Conservation (phyloP, 768 basidiomycete genomes). For the Xanthoconium purpureum region DNA sequence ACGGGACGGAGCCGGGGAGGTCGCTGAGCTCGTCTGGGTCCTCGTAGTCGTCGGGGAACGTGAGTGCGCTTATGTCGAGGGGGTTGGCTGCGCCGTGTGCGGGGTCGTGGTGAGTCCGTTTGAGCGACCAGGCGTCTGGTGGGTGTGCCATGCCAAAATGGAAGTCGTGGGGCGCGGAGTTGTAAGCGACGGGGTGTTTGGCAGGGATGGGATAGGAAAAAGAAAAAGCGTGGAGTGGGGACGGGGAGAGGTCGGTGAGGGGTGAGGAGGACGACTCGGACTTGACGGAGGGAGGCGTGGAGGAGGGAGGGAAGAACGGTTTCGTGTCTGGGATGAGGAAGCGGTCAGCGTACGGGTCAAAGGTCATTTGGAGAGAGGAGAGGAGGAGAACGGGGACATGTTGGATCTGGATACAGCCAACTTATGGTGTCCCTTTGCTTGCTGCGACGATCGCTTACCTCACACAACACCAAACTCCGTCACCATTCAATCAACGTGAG, state of each 20-base stretch:
- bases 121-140: conserved; percentile 24
- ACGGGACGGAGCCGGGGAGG: conserved; percentile 30
- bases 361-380: conserved; percentile 16
- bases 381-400: not conserved
- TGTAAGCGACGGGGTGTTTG: not conserved
- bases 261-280: conserved; percentile 28
- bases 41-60: conserved; percentile 63
- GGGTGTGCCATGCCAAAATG: conserved; percentile 30
- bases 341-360: conserved; percentile 23
- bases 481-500: not conserved
- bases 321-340: conserved; percentile 14
- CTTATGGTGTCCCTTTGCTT: conserved; percentile 10
- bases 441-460: not conserved
- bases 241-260: conserved; percentile 20
- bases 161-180: conserved; percentile 5
- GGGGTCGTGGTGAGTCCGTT: conserved; percentile 12
- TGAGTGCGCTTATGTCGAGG: conserved; percentile 33
- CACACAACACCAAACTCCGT: not conserved
- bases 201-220: conserved; percentile 20
- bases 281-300: conserved; percentile 25
- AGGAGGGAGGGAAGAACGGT: not conserved
- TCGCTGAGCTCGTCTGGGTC: conserved; percentile 55
- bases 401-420: not conserved
- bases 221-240: conserved; percentile 20
- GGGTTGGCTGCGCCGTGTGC: conserved; percentile 12